Conservation (phyloP, 2,329 filamentous ascomycete species). For the Plenodomus biglobosus region DNA sequence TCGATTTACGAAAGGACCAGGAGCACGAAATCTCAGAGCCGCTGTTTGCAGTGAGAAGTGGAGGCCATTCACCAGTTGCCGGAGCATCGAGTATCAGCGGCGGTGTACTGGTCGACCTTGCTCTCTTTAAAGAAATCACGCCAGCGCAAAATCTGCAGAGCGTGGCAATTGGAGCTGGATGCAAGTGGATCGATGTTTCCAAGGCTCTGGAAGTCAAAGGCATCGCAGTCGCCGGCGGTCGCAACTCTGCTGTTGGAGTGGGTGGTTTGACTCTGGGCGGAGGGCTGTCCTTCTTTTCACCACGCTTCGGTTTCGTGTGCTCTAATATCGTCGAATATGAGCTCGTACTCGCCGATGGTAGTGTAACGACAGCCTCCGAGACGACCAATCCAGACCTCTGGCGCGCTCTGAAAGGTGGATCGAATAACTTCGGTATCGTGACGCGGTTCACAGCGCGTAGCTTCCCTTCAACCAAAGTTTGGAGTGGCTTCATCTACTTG, state of each 20-base stretch:
- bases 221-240: conserved; percentile 24
- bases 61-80: conserved; percentile 42
- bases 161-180: conserved; percentile 21
- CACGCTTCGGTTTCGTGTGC: conserved; percentile 34
- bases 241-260: conserved; percentile 32
- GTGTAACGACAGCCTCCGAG: conserved; percentile 33
- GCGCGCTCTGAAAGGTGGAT: conserved; percentile 40
- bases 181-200: conserved; percentile 23
- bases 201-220: conserved; percentile 14
- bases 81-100: conserved; percentile 25
- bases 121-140: conserved; percentile 15
- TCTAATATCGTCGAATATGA: conserved; percentile 40
- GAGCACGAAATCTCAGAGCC: conserved; percentile 1
- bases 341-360: conserved; percentile 42
- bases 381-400: conserved; percentile 30
- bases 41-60: conserved; percentile 53
- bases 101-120: conserved; percentile 22
- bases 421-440: conserved; percentile 44
- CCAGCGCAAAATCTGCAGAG: conserved; percentile 6
- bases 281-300: conserved; percentile 41
- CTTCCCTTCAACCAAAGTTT: conserved; percentile 25
- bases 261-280: conserved; percentile 40
- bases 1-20: conserved; percentile 23
- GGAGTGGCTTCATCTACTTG: conserved; percentile 40
- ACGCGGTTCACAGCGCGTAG: conserved; percentile 29